Evolutionary conservation across 2,329 filamentous ascomycete genomes (phyloP), one percentile per base, ranked within the genome.

Genomic region (Leptosphaerulina australis): DNA sequence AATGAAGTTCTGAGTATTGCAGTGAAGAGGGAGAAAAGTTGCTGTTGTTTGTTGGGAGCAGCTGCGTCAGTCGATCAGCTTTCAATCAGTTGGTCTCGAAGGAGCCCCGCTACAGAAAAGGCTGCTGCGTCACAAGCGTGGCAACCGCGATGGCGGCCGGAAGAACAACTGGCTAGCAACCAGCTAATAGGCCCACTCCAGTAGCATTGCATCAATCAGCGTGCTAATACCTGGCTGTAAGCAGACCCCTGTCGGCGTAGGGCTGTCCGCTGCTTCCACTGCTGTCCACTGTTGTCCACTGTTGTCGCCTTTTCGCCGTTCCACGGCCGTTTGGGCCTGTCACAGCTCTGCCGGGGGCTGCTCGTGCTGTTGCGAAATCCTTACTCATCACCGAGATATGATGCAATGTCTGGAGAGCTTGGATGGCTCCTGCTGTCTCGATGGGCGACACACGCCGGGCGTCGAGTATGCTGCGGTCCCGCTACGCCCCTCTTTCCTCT

Each of bases 111-210:
- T 49, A 44, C 55, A 59, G 58, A 64, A 66, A 57, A 56, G 36
- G 54, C 41, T 53, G 55, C 58, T 65, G 65, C 68, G 67, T 70
- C 68, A 69, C 67, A 60, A 51, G 64, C 68, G 66, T 66, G 66
- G 52, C 68, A 40, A 46, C 56, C 54, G 50, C 50, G 51, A 49
- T 44, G 54, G 45, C 57, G 53, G 59, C 56, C 58, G 54, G 56
- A 44, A 63, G 62, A 64, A 52, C 46, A 48, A 47, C 51, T 37
- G 31, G 46, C 39, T 56, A 53, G 58, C 60, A 60, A 29, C 44
- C 31, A 29, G 48, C 44, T 56, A 47, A 59, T 57, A 55, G 62
- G 48, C 56, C 57, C 54, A 56, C 59, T 35, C 15, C 3, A 18
- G 33, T 15, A 21, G 39, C 33, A 40, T 55, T 40, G 56, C 59